Percentiles rank a stretch among this genome's conserved stretches.
These are phyloP conservation scores for Colletotrichum lupini DNA, from an alignment of 2,329 filamentous ascomycete species.

Conservation along the genomic window DNA sequence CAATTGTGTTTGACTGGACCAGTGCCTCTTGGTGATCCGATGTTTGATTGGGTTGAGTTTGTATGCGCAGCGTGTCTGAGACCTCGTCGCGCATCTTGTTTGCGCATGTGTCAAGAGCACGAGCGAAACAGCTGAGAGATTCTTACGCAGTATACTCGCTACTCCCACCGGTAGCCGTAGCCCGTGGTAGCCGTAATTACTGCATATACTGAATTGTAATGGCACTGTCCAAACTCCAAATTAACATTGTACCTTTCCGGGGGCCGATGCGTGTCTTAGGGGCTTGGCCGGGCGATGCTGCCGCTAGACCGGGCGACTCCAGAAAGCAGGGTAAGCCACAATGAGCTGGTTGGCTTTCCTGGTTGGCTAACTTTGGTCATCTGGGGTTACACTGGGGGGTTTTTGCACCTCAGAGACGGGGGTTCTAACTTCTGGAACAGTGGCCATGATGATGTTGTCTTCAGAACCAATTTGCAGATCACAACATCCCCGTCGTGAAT, in stretches of 20 bases:
- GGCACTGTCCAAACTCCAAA: neutral
- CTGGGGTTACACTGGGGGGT: neutral
- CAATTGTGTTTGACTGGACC: constrained; percentile 18
- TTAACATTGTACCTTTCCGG: neutral
- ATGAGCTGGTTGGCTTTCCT: neutral
- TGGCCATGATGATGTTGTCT: neutral
- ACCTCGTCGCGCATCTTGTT: neutral
- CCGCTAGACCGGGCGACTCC: neutral
- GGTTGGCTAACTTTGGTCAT: neutral
- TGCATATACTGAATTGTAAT: neutral
- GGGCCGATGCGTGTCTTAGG: neutral
- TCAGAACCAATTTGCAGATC: neutral
- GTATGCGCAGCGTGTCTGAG: constrained; percentile 4
- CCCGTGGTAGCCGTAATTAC: too few relatives aligned
- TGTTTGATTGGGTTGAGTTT: constrained; percentile 2
- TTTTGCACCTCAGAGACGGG: neutral
- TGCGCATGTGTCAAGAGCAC: neutral
- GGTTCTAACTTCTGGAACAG: neutral
- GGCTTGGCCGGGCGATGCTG: neutral
- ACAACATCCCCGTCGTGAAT: neutral
- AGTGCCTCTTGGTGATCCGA: neutral
- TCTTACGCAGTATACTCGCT: too few relatives aligned
- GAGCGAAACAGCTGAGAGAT: neutral
- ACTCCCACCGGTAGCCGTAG: too few relatives aligned
- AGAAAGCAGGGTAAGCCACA: neutral